These are phyloP conservation scores for Hypoxylon sp. DNA, from an alignment of 2,329 filamentous ascomycete genomes.

Conservation along the genomic window DNA sequence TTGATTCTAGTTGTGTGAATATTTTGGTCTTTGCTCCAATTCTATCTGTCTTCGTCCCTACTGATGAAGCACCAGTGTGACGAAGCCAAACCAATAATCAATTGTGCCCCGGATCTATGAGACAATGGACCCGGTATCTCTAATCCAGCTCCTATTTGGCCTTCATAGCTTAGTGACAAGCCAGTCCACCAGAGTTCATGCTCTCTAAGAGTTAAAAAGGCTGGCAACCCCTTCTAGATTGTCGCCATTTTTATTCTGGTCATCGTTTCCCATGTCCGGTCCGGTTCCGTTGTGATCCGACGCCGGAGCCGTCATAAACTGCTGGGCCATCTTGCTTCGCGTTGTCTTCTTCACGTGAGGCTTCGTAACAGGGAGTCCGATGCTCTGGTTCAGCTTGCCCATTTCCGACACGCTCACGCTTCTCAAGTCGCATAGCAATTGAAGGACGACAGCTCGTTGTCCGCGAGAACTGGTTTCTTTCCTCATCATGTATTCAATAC, in stretches of 20 bases:
- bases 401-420: conserved; percentile 94
- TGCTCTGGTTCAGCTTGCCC: conserved; percentile 76
- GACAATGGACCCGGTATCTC: no score
- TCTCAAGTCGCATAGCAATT: conserved; percentile 84
- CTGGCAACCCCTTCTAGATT: conserved; percentile 64
- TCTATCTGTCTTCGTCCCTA: no score
- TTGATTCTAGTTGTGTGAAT: no score
- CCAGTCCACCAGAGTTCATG: neutral
- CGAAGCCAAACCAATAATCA: no score
- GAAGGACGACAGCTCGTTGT: conserved; percentile 82
- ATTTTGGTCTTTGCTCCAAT: no score
- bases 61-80: no score
- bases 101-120: no score
- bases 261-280: conserved; percentile 10
- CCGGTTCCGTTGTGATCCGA: conserved; percentile 41
- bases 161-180: neutral
- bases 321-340: conserved; percentile 69
- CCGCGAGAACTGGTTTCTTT: conserved; percentile 71
- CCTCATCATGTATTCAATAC: conserved; percentile 67
- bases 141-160: no score
- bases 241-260: conserved; percentile 55
- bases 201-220: conserved; percentile 55
- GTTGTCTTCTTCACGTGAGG: conserved; percentile 51
- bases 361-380: conserved; percentile 47
- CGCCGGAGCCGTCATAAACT: conserved; percentile 68